Evolutionary conservation across 805 yeast species (phyloP), one percentile per base, ranked within the genome.

Genomic region (Wickerhamiella azyma): DNA sequence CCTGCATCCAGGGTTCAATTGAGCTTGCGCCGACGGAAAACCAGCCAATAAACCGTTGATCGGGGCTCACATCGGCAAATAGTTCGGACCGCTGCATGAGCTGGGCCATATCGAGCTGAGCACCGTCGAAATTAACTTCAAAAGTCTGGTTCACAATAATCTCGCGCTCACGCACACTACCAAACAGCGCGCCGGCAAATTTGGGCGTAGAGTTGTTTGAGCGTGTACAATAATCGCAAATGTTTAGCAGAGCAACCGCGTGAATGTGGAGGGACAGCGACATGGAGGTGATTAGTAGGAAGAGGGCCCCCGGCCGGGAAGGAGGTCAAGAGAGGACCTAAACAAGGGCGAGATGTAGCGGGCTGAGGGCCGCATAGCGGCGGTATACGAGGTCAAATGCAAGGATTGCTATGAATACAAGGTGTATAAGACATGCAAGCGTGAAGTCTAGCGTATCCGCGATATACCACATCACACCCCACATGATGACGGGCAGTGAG

Each of bases 101-200:
- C 21, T 52, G 50, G 19, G 45, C 52, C 43, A 50, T 47, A 44
- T 63, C 63, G 11, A 63, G 43, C 32, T 26, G 10, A 33, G 18
- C n/a, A 11, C 17, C 37, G 13, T 43, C 41, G 7, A 53, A 19
- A 32, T 39, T 46, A 47, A 61, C 48, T 43, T 62, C 67, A 42
- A 57, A 61, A 9, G 66, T 58, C 29, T 59, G 59, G 46, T 60
- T 58, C 14, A 64, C 52, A 11, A 55, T 49, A 13, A 59, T 50
- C 19, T 57, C 56, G 26, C 55, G 56, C 10, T 54, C 63, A 1
- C 47, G 52, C 17, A 58, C 54, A 5, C 53, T 51, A 10, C 67
- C 67, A 18, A 63, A 48, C 11, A 63, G 54, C 2, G 58, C 64
- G 3, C 67, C 67, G 13, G 58, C 49, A 17, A 57, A 63, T 58